Conservation (phyloP, 768 basidiomycete species). For the Lyophyllum shimeji region DNA sequence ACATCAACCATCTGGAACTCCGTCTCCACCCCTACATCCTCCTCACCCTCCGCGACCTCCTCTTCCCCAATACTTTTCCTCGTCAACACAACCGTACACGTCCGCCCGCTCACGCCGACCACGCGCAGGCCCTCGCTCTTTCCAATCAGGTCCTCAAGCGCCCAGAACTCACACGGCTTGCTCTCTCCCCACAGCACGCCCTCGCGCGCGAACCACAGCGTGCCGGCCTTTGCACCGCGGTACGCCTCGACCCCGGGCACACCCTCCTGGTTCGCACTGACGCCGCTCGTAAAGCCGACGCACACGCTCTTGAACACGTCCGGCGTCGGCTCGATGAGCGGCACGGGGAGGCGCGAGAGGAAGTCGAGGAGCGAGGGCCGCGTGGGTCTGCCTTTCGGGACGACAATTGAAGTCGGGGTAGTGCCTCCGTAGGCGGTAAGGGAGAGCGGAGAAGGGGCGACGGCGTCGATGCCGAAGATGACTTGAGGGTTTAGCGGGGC, state of each 20-base stretch:
- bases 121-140: slow-evolving; percentile 51
- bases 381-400: slow-evolving; percentile 54
- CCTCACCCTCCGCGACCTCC: slow-evolving; percentile 28
- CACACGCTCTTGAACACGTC: slow-evolving; percentile 58
- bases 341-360: slow-evolving; percentile 45
- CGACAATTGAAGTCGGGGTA: slow-evolving; percentile 25
- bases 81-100: slow-evolving; percentile 59
- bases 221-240: slow-evolving; percentile 69
- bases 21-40: slow-evolving; percentile 53
- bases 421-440: slow-evolving; percentile 34
- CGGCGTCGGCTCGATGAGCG: slow-evolving; percentile 47
- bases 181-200: slow-evolving; percentile 76
- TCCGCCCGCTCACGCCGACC: slow-evolving; percentile 64
- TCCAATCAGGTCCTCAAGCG: slow-evolving; percentile 54
- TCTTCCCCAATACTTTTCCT: slow-evolving; percentile 28
- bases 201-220: slow-evolving; percentile 66
- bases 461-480: slow-evolving; percentile 72
- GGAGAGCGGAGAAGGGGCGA: slow-evolving; percentile 42
- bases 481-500: slow-evolving; percentile 48
- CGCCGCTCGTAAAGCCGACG: slow-evolving; percentile 28
- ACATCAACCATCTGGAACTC: slow-evolving; percentile 75
- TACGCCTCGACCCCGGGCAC: slow-evolving; percentile 70
- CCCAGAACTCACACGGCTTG: slow-evolving; percentile 79
- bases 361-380: slow-evolving; percentile 50
- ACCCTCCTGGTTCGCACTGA: slow-evolving; percentile 38